Evolutionary conservation across 148 eudicot species (phyloP).

Genomic region (Camellia lanceoleosa): DNA sequence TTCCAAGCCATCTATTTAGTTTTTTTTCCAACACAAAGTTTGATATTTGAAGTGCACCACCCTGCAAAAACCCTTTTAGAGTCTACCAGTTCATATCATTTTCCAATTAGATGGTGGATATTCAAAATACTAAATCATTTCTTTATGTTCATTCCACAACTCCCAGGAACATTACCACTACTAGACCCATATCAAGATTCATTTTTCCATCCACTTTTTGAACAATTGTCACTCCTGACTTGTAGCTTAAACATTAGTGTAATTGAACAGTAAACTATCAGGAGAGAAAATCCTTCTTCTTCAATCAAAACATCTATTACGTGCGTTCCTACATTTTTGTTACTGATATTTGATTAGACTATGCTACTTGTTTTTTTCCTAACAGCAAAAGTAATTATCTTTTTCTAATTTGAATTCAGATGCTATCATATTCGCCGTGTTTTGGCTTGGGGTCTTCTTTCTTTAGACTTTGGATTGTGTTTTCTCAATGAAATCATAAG

Average conservation of each 20-base stretch:
- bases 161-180: neutral
- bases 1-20: neutral
- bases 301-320: neutral
- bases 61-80: neutral
- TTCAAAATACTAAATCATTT: neutral
- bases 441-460: neutral
- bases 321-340: neutral
- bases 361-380: neutral
- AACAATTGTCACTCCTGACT: neutral
- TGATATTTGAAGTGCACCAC: neutral
- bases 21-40: neutral
- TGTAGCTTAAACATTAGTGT: neutral
- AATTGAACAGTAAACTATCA: neutral
- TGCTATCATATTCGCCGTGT: neutral
- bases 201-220: neutral
- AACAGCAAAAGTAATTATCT: neutral
- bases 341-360: neutral
- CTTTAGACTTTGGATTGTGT: neutral
- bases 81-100: neutral
- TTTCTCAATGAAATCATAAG: neutral
- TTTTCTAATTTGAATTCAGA: conserved; percentile 6
- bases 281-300: neutral
- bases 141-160: neutral
- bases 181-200: neutral
- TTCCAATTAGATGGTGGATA: neutral